Percentiles rank a stretch among this genome's conserved stretches.
phyloP scores from a whole-genome alignment of 2,329 filamentous ascomycete genomes.

The Colletotrichum aenigma region DNA sequence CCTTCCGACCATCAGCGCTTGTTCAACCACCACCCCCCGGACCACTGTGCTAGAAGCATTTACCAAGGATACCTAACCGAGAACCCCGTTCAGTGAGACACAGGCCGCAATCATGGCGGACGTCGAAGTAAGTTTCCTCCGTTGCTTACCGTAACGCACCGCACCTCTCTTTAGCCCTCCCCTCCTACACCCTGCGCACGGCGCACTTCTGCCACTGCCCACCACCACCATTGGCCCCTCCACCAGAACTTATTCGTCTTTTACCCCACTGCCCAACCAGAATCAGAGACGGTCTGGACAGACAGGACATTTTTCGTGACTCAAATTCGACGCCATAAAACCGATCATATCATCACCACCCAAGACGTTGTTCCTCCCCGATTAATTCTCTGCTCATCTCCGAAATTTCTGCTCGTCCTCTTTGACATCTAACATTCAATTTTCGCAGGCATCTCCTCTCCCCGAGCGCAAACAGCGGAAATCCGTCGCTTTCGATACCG shows the following conservation, averaged over 20 bases:
- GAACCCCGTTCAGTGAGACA: slow-evolving; percentile 17
- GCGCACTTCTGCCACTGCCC: slow-evolving; percentile 9
- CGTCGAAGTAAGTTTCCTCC: slow-evolving; percentile 34
- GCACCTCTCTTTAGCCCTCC: slow-evolving; percentile 20
- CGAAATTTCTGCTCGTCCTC: background rate
- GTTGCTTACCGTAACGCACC: slow-evolving; percentile 11
- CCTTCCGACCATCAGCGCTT: background rate
- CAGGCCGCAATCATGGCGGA: slow-evolving; percentile 31
- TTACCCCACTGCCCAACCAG: slow-evolving; percentile 16
- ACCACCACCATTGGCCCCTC: slow-evolving; percentile 12
- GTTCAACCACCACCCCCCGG: background rate
- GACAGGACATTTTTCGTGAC: slow-evolving; percentile 14
- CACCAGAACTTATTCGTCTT: slow-evolving; percentile 10
- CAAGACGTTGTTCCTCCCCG: slow-evolving; percentile 5
- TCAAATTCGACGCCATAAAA: background rate
- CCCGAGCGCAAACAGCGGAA: slow-evolving; percentile 79
- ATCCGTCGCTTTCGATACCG: slow-evolving; percentile 91
- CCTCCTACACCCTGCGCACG: background rate
- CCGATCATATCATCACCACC: background rate
- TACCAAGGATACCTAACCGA: slow-evolving; percentile 20
- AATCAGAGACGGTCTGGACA: slow-evolving; percentile 11
- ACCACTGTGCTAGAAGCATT: background rate
- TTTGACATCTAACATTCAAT: slow-evolving; percentile 5
- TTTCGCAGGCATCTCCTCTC: slow-evolving; percentile 23
- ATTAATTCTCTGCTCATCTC: background rate